Evolutionary conservation across 805 yeast species (phyloP).

Genomic region (Myxozyma geophila): DNA sequence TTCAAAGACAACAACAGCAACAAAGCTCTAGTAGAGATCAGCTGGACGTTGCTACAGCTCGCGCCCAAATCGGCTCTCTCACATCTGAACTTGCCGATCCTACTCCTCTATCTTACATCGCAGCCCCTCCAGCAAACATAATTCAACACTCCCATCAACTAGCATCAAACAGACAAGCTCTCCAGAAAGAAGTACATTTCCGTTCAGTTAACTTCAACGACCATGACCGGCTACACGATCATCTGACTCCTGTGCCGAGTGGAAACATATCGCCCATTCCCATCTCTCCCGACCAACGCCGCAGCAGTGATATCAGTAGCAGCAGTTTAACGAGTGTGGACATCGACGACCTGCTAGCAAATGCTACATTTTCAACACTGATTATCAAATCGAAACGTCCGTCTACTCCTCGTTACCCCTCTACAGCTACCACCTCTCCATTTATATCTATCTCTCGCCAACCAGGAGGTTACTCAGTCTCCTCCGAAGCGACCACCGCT

Average conservation of each 20-base stretch:
- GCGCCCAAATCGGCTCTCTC: conserved; percentile 1
- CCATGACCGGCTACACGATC: background rate
- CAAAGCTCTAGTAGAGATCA: background rate
- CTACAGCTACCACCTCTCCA: background rate
- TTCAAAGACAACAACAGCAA: background rate
- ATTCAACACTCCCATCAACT: background rate
- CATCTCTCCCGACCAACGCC: background rate
- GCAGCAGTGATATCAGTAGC: conserved; percentile 1
- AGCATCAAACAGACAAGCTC: background rate
- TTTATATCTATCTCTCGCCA: background rate
- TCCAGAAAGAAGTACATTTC: conserved; percentile 5
- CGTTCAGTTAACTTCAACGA: conserved; percentile 20
- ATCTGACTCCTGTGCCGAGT: background rate
- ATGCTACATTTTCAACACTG: background rate
- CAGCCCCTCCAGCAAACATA: background rate
- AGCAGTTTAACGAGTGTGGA: background rate
- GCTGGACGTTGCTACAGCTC: conserved; percentile 10
- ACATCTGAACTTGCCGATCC: background rate
- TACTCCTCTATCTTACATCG: background rate
- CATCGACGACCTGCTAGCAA: conserved; percentile 5
- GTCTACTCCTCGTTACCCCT: background rate
- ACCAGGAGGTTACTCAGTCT: background rate
- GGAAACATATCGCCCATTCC: conserved; percentile 1
- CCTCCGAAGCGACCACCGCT: conserved; percentile 6
- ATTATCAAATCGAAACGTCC: background rate